Base-by-base conservation (phyloP, 2,329 filamentous ascomycete species). In the Calonectria hongkongensis region DNA sequence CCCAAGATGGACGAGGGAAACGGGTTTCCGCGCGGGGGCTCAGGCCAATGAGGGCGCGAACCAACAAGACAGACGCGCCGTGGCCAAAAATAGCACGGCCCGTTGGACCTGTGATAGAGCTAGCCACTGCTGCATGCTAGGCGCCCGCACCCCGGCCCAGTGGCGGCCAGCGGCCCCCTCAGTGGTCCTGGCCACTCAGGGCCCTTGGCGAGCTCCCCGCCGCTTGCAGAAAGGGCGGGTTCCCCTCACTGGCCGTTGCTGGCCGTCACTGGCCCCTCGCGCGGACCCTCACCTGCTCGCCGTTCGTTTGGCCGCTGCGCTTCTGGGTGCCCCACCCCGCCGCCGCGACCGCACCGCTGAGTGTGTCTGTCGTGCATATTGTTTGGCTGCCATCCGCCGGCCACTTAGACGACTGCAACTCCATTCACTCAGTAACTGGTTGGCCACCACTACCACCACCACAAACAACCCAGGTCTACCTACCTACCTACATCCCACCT, bases 61-160 rank as follows among this genome's bases (percentile, higher is more conserved):
- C 69, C 51, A 39, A n/a, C n/a, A n/a, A n/a, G n/a, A 45, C 2
- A 56, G 16, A 56, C 30, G 39, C 51, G 51, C 51, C 30, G 51
- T 25, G 21, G 18, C 51, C 51, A 30, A 67, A 79, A 77, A 76
- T 78, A 79, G 76, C 30, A 74, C 47, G 58, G 8, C 51, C 30
- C 51, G 51, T 30, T 56, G 51, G 18, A 39, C 12, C 30, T 58
- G 60, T 47, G 68, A 56, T 47, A 56, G 36, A 25, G 58, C 78
- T 79, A 79, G 16, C 27, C 51, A 39, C 33, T 58, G n/a, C 75
- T 79, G 78, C 75, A 73, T 43, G 74, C 74, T 79, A 79, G 72
- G 72, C 78, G 78, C 78, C 78, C 71, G 69, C 66, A 28, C 39
- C 48, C 30, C 16, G 51, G 43, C 63, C 9, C 41, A 9, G 21